Percentiles rank a stretch among this genome's conserved stretches.
Evolutionary conservation across 768 basidiomycete genomes (phyloP).

Genomic region (Pulveroboletus frians): DNA sequence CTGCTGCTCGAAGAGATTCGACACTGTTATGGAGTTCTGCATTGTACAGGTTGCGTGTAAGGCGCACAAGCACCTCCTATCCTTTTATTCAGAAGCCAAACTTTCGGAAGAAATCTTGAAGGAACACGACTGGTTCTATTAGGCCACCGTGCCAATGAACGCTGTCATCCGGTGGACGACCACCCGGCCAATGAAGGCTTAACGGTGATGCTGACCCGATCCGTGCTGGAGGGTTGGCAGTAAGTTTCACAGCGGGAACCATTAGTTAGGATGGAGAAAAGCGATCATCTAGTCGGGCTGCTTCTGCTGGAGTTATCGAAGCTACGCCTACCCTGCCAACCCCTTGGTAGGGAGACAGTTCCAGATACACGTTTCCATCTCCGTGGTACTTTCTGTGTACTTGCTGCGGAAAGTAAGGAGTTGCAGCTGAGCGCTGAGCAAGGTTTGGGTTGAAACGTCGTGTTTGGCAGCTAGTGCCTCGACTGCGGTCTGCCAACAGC

Average conservation of each 20-base stretch:
- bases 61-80: neutral
- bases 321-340: constrained; percentile 4
- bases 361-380: neutral
- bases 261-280: neutral
- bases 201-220: too few relatives aligned
- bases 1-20: neutral
- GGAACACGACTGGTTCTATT: neutral
- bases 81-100: constrained; percentile 9
- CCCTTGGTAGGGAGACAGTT: neutral
- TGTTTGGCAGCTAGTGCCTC: neutral
- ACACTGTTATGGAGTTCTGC: neutral
- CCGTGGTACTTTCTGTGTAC: neutral
- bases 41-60: neutral
- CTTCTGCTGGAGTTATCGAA: neutral
- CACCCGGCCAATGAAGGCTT: neutral
- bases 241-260: neutral
- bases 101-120: neutral
- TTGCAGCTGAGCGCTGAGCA: too few relatives aligned
- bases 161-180: too few relatives aligned
- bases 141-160: neutral
- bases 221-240: constrained; percentile 1
- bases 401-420: neutral
- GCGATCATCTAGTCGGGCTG: too few relatives aligned
- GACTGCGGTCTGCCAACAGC: constrained; percentile 15
- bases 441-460: constrained; percentile 10